phyloP scores from a whole-genome alignment of 257 asterid species.

The Oldenlandia corymbosa region DNA sequence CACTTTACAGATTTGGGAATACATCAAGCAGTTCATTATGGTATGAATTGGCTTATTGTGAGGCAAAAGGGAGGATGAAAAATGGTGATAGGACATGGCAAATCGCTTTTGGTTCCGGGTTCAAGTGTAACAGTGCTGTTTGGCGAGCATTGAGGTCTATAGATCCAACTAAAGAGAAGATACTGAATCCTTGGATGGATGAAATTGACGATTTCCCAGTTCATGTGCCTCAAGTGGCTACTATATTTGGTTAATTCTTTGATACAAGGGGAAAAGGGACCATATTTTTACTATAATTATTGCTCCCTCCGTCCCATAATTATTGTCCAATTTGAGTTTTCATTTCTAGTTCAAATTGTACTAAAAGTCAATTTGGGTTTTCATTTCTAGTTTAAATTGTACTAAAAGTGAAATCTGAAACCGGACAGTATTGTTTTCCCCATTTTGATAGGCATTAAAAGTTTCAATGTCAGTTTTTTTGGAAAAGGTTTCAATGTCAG shows the following conservation, averaged over 20 bases:
- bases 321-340: no score
- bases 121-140: conserved; percentile 51
- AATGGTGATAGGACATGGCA: conserved; percentile 52
- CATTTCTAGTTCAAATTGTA: no score
- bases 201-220: conserved; percentile 45
- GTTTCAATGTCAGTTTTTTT: no score
- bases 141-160: conserved; percentile 38
- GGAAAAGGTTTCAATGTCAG: no score
- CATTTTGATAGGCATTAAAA: no score
- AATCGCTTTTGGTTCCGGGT: conserved; percentile 53
- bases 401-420: no score
- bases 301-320: no score
- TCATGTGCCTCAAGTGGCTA: conserved; percentile 38
- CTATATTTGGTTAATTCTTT: conserved; percentile 6
- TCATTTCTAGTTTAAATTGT: no score
- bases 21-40: conserved; percentile 47
- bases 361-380: no score
- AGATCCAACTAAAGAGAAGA: conserved; percentile 35
- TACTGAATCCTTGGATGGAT: conserved; percentile 44
- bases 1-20: conserved; percentile 44
- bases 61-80: conserved; percentile 46
- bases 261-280: no score
- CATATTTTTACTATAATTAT: no score
- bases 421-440: no score
- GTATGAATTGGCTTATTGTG: conserved; percentile 43